These are phyloP conservation scores for Edaphochlamys debaryana DNA, from an alignment of 139 green algal species.

Conservation along the genomic window DNA sequence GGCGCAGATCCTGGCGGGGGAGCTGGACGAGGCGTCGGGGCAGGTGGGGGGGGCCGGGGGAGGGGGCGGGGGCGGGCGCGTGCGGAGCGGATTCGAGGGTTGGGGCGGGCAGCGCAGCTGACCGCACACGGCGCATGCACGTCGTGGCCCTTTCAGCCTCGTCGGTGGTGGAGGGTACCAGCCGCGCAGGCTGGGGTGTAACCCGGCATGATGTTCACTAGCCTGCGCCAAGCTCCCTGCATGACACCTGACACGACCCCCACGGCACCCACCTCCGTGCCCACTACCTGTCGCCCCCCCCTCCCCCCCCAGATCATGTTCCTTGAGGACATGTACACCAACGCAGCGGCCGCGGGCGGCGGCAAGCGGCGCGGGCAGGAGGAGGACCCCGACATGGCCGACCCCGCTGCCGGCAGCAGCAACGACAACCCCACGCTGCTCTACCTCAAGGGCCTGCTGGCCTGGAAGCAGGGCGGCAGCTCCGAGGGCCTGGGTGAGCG, in stretches of 20 bases:
- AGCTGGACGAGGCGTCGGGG: constrained; percentile 66
- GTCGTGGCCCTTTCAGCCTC: too few relatives aligned
- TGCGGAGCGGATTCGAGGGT: too few relatives aligned
- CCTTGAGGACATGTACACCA: constrained; percentile 41
- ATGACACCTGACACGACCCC: too few relatives aligned
- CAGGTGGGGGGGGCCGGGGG: constrained; percentile 60
- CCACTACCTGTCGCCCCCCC: not conserved
- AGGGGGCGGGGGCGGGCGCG: too few relatives aligned
- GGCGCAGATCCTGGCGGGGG: constrained; percentile 55
- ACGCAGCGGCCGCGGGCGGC: not conserved
- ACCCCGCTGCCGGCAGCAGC: constrained; percentile 17
- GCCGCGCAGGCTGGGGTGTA: too few relatives aligned
- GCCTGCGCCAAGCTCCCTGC: too few relatives aligned
- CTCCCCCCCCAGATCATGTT: constrained; percentile 25
- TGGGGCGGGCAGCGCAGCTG: too few relatives aligned
- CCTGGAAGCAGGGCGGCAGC: constrained; percentile 52
- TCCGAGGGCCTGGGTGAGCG: constrained; percentile 35
- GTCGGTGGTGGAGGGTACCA: too few relatives aligned
- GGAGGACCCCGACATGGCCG: constrained; percentile 33
- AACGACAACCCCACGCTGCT: constrained; percentile 42
- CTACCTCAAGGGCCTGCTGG: constrained; percentile 62
- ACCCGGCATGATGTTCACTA: too few relatives aligned
- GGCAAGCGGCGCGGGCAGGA: not conserved
- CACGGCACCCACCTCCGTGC: too few relatives aligned
- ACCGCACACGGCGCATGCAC: too few relatives aligned